Conservation (phyloP, 805 yeast species). For the Cyberlindnera misumaiensis region DNA sequence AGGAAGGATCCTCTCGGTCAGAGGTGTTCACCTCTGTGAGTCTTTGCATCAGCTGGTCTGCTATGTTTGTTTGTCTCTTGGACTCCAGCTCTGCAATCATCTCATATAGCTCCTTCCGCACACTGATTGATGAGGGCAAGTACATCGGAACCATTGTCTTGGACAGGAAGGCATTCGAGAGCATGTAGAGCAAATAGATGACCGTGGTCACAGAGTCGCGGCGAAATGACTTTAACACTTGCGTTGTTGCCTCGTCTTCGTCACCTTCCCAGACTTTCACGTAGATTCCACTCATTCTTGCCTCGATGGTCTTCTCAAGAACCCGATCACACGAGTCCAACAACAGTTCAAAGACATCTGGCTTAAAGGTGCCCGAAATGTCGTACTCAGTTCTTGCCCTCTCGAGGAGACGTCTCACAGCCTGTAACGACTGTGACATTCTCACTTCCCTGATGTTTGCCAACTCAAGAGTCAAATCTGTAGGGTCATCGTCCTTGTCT, state of each 20-base stretch:
- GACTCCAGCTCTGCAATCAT: conserved; percentile 28
- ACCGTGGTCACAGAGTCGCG: conserved; percentile 43
- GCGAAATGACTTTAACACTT: conserved; percentile 34
- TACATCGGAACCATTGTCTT: conserved; percentile 34
- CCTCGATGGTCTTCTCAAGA: conserved; percentile 38
- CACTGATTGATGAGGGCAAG: conserved; percentile 36
- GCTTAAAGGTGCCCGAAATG: conserved; percentile 29
- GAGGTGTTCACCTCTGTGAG: conserved; percentile 6
- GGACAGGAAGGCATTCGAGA: conserved; percentile 36
- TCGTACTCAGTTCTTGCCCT: conserved; percentile 33
- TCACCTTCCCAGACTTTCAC: conserved; percentile 42
- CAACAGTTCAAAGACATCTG: conserved; percentile 25
- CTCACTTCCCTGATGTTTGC: conserved; percentile 43
- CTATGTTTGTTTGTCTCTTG: neutral
- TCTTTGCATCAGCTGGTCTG: conserved; percentile 9
- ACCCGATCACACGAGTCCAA: conserved; percentile 32
- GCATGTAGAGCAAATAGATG: conserved; percentile 34
- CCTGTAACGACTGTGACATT: conserved; percentile 36
- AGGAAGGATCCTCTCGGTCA: conserved; percentile 2
- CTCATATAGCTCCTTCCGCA: conserved; percentile 38
- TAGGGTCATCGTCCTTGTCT: conserved; percentile 40
- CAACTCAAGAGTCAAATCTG: conserved; percentile 35
- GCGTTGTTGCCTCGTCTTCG: conserved; percentile 29
- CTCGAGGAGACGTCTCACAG: conserved; percentile 30
- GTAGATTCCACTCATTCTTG: conserved; percentile 41